Evolutionary conservation across 2,329 filamentous ascomycete genomes (phyloP), one percentile per base, ranked within the genome.

Genomic region (Ophiostoma sp.): DNA sequence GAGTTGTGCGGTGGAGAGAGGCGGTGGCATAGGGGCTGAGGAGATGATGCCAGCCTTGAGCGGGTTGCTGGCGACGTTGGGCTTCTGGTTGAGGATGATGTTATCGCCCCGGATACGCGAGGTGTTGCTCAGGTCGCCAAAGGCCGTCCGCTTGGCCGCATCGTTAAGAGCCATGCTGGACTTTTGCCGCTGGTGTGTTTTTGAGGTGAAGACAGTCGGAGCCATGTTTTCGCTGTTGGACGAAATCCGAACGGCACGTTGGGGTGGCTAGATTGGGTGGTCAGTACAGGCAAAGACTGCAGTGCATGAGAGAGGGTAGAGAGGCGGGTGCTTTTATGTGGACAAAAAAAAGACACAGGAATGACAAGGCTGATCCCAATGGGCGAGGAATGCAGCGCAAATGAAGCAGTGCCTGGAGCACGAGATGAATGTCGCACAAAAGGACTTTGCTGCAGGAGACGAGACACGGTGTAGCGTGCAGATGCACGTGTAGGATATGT

Each of bases 121-220:
- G 4, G 65, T 66, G 75, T 93, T 94, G 81, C 90, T 95, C 71
- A 95, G 85, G 76, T 96, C 93, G 65, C 86, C 90, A 78, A 96
- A 93, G 12, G 87, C 91, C 71, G 88, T 87, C 73, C 93, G 88
- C 81, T 93, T 95, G 68, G 88, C 82, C 66, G 60, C 71, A 70
- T 85, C 75, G 73, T 81, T 82, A 64, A 72, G 73, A 75, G 91
- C 73, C 83, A 84, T 78, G 79, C 89, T 78, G 77, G 93, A 96
- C 79, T 96, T 96, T 80, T 92, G 89, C 71, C 90, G 89, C 74
- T 92, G 88, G 74, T 96, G 91, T 12, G 42, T 68, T 71, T 93
- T 80, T 2, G 27, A 27, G 27, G 27, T 27, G 67, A 84, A 80
- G 73, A 85, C 84, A 67, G 81, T 77, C 67, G 82, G 80, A 65